Base-by-base conservation (phyloP, 2,329 filamentous ascomycete species). In the Alternaria angustiovoidea region DNA sequence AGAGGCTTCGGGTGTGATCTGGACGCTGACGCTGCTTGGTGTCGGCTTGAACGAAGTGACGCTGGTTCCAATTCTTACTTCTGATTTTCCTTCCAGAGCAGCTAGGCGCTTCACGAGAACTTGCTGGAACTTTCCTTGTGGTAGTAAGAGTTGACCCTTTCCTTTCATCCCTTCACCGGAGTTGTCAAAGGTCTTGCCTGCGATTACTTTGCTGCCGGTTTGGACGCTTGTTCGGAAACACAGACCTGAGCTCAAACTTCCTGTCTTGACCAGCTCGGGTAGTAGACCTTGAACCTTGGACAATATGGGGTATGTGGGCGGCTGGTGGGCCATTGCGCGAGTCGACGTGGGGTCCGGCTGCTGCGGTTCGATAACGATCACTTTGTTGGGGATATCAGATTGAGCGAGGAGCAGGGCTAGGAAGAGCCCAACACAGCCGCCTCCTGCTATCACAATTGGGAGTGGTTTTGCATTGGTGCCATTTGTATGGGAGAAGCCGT, bases 251-350 rank as follows among this genome's bases (percentile, higher is more conserved):
- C 61, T 69, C 16, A 75, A 62, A 39, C 68, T 64, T 4, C 69
- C 73, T 0, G 65, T 62, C 26, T 66, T 69, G 7, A 74, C 61
- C 22, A 81, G 68, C 30, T 79, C 76, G 0, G 75, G 69, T 18
- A 80, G 67, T 2, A 81, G 62, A 2, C 75, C 78, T 8, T 78
- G 61, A 2, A 71, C 75, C 20, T 73, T 68, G 0, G 73, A 69
- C 57, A 82, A 74, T 12, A 80, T 75, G 0, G 78, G 76, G 39
- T 80, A 79, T 0, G 80, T 75, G 2, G 76, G 74, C 8, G 80
- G 78, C 59, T 80, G 76, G 58, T 82, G 80, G 3, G 80, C 78
- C 61, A 80, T 80, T 56, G 80, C 80, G 48, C 79, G 75, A 14
- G 80, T 79, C 6, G 76, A 75, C 7, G 70, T 61, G 5, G 64